These are phyloP conservation scores for Talaromyces trachyspermus DNA, from an alignment of 495 filamentous ascomycete genomes.

Conservation along the genomic window DNA sequence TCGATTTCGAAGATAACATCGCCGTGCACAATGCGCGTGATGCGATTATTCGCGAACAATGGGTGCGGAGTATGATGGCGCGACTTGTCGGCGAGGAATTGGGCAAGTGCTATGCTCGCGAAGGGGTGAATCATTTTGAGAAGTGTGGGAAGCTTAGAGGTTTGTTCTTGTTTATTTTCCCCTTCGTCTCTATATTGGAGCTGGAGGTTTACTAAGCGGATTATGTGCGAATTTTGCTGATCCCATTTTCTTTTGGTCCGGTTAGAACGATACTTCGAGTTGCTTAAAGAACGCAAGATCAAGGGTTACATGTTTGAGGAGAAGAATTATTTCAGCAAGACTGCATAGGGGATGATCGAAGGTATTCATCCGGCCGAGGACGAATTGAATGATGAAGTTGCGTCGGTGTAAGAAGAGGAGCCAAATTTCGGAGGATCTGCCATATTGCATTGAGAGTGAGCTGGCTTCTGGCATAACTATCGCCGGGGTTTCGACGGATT, in stretches of 20 bases:
- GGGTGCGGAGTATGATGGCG: conserved; percentile 97
- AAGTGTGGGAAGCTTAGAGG: conserved; percentile 91
- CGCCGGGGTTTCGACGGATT: too few species aligned
- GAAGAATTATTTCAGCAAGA: conserved; percentile 65
- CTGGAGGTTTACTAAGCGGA: neutral
- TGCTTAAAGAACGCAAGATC: conserved; percentile 76
- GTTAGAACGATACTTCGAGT: conserved; percentile 85
- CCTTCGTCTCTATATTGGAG: conserved; percentile 1
- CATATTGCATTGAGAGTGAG: too few species aligned
- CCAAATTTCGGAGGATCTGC: too few species aligned
- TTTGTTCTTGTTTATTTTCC: conserved; percentile 28
- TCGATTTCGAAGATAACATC: conserved; percentile 90
- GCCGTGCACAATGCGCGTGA: conserved; percentile 91
- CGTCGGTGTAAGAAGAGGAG: too few species aligned
- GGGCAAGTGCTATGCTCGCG: conserved; percentile 87
- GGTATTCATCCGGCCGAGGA: too few species aligned
- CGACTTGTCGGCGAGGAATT: conserved; percentile 87
- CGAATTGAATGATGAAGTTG: too few species aligned
- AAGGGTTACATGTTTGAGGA: conserved; percentile 87
- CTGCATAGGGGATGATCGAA: conserved; percentile 9
- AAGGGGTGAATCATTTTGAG: conserved; percentile 96
- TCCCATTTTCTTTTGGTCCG: neutral
- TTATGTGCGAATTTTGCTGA: too few species aligned
- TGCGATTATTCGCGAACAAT: conserved; percentile 90
- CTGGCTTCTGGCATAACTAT: too few species aligned